phyloP scores from a whole-genome alignment of 2,329 filamentous ascomycete genomes.

The Fusarium succisae region DNA sequence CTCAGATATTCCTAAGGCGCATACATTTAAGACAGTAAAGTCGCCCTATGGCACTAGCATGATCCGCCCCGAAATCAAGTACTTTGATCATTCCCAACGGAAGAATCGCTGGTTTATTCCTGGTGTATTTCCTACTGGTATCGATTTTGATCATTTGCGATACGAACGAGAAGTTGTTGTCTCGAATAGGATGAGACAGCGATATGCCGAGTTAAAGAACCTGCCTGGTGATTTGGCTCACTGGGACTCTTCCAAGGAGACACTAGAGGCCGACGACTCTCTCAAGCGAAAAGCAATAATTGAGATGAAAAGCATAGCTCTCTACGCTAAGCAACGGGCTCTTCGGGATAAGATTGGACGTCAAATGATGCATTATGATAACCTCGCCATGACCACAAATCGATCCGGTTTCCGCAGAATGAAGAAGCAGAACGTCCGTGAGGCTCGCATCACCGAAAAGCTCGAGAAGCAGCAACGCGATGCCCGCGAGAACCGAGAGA shows the following conservation, averaged over 20 bases:
- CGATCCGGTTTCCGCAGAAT: constrained; percentile 88
- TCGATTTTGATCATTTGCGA: constrained; percentile 86
- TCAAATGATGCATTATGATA: constrained; percentile 95
- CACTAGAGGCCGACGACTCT: constrained; percentile 76
- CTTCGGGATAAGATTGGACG: constrained; percentile 87
- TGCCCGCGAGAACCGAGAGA: constrained; percentile 93
- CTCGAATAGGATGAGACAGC: constrained; percentile 88
- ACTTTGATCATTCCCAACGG: constrained; percentile 80
- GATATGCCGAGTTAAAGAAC: constrained; percentile 84
- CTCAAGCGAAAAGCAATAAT: constrained; percentile 91
- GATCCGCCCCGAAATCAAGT: constrained; percentile 72
- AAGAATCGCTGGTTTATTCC: constrained; percentile 83
- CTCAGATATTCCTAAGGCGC: constrained; percentile 51
- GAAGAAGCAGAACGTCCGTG: constrained; percentile 96
- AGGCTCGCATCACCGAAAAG: constrained; percentile 97
- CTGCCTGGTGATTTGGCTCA: constrained; percentile 86
- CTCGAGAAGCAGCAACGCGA: constrained; percentile 99
- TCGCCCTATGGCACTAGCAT: constrained; percentile 72
- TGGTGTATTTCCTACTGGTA: constrained; percentile 85
- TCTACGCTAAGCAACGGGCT: constrained; percentile 88
- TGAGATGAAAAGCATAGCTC: constrained; percentile 89
- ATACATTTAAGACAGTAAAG: constrained; percentile 77
- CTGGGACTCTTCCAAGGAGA: constrained; percentile 81
- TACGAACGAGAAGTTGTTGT: constrained; percentile 89
- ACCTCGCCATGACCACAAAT: constrained; percentile 96